Evolutionary conservation across 495 filamentous ascomycete genomes (phyloP), one percentile per base, ranked within the genome.

Genomic region (Aspergillus ellipticus): DNA sequence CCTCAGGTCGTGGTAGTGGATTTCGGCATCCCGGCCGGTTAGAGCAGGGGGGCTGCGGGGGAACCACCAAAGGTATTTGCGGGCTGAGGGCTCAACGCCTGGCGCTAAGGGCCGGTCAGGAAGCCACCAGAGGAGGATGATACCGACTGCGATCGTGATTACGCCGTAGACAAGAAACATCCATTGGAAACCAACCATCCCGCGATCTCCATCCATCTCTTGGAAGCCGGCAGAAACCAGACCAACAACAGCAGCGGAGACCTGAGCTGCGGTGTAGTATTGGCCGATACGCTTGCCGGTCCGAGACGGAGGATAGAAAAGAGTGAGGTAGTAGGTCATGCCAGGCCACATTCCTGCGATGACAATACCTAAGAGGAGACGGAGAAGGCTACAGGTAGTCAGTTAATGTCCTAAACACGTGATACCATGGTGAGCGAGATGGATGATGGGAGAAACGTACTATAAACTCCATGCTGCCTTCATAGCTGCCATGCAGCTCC

Each of bases 311-410:
- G 90, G 92, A 64, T 96, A 96, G 77, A 95, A 96, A 15, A 96
- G 79, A 0, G 92, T 94, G 19, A 96, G 78, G 62, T 95, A 96
- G 70, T 94, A 96, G 17, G 91, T 82, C 91, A 96, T 96, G 35
- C 92, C 92, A 2, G 92, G 92, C 90, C 92, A 96, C 85, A 96
- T 90, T 16, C 92, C 92, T 9, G 92, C 91, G 63, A 90, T 92
- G 17, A 96, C 90, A 51, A 95, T 79, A 41, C 92, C 92, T 13
- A 96, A 79, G 7, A 96, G 77, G 43, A 96, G 83, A n/a, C 92
- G 86, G 4, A 96, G 79, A 26, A 96, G 78, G 60, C 85, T 89
- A 48, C 11, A 37, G 5, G 13, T 33, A 28, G 17, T 26, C 5
- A 21, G 8, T 29, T 63, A n/a, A n/a, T n/a, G n/a, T n/a, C n/a